Percentiles rank a stretch among this genome's conserved stretches.
phyloP scores from a whole-genome alignment of 306 rosid genomes.

The Datisca glomerata region DNA sequence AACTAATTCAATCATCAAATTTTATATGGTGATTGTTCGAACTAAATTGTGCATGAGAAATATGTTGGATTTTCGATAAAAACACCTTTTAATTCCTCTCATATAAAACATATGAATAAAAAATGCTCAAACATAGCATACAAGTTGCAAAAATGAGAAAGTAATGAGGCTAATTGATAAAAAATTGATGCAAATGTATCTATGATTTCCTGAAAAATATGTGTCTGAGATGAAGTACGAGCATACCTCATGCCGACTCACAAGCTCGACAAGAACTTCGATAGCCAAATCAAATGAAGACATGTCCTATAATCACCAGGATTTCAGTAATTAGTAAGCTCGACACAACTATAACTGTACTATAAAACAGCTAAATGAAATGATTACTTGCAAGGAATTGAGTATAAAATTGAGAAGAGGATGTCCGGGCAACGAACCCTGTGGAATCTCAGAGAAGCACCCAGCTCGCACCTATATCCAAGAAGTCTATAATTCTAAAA shows the following conservation, averaged over 20 bases:
- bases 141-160: too few species aligned
- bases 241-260: slow-evolving; percentile 86
- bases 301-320: slow-evolving; percentile 41
- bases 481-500: slow-evolving; percentile 9
- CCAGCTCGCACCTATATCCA: slow-evolving; percentile 79
- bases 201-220: too few species aligned
- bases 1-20: too few species aligned
- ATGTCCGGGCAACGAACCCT: slow-evolving; percentile 62
- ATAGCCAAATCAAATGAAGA: slow-evolving; percentile 79
- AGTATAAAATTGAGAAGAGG: slow-evolving; percentile 79
- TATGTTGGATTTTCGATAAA: too few species aligned
- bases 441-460: slow-evolving; percentile 86
- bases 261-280: slow-evolving; percentile 91
- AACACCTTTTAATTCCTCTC: too few species aligned
- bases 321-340: slow-evolving; percentile 5
- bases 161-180: too few species aligned
- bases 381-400: slow-evolving; percentile 70
- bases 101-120: too few species aligned
- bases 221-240: slow-evolving; percentile 10
- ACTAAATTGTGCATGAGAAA: too few species aligned
- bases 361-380: neutral
- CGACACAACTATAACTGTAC: neutral
- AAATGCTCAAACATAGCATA: too few species aligned
- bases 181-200: too few species aligned
- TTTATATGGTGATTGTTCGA: too few species aligned